These are phyloP conservation scores for Xylaria sp. DNA, from an alignment of 2,329 filamentous ascomycete species.

Conservation along the genomic window DNA sequence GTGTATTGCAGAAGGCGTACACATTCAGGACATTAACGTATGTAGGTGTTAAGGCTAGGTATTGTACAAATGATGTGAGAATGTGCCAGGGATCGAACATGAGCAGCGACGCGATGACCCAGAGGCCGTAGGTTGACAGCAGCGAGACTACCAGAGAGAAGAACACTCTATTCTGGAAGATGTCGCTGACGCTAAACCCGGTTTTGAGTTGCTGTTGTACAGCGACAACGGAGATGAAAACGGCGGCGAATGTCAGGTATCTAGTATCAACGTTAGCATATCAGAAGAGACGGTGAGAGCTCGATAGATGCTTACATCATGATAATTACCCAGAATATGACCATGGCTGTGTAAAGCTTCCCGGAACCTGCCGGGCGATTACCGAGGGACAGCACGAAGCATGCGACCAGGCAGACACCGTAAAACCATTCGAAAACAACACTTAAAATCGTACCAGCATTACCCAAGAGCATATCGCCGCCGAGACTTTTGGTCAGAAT, in stretches of 20 bases:
- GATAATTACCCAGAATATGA: slow-evolving; percentile 97
- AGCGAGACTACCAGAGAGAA: slow-evolving; percentile 94
- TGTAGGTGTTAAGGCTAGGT: slow-evolving; percentile 91
- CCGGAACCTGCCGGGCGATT: slow-evolving; percentile 96
- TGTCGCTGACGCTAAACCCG: slow-evolving; percentile 74
- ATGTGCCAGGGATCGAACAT: slow-evolving; percentile 99
- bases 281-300: background rate
- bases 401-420: slow-evolving; percentile 88
- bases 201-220: slow-evolving; percentile 77
- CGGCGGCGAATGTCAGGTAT: slow-evolving; percentile 92
- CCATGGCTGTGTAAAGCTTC: slow-evolving; percentile 94
- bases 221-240: slow-evolving; percentile 91
- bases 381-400: slow-evolving; percentile 93
- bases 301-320: slow-evolving; percentile 75
- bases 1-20: slow-evolving; percentile 98
- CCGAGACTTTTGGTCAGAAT: slow-evolving; percentile 92
- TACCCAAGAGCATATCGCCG: slow-evolving; percentile 74
- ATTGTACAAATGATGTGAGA: slow-evolving; percentile 95
- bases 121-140: slow-evolving; percentile 91
- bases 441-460: slow-evolving; percentile 80
- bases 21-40: slow-evolving; percentile 99
- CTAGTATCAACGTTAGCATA: slow-evolving; percentile 52
- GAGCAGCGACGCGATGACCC: slow-evolving; percentile 88
- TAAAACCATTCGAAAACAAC: slow-evolving; percentile 98
- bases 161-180: slow-evolving; percentile 91